These are phyloP conservation scores for Kluyveromyces nonfermentans DNA, from an alignment of 805 yeast genomes.

Conservation along the genomic window DNA sequence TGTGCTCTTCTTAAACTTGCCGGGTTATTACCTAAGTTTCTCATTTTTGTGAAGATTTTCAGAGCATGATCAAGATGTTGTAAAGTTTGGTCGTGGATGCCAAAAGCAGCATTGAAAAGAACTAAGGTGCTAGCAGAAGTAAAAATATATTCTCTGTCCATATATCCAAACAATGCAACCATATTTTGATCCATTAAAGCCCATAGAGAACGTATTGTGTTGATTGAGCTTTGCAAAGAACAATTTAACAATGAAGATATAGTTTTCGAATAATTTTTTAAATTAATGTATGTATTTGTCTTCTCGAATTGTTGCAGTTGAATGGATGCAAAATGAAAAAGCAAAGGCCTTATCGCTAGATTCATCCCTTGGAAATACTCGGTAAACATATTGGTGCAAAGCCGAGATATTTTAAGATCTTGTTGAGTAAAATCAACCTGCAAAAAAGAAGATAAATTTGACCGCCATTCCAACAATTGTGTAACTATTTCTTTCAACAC, in stretches of 20 bases:
- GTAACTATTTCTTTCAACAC: conserved; percentile 62
- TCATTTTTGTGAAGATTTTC: conserved; percentile 61
- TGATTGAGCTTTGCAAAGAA: conserved; percentile 72
- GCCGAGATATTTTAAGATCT: conserved; percentile 47
- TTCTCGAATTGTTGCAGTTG: conserved; percentile 44
- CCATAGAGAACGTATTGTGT: conserved; percentile 67
- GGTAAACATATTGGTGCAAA: conserved; percentile 66
- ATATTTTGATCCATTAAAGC: conserved; percentile 63
- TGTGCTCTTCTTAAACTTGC: conserved; percentile 71
- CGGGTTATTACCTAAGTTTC: conserved; percentile 69
- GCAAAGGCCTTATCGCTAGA: conserved; percentile 64
- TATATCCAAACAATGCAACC: conserved; percentile 81
- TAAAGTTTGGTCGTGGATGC: conserved; percentile 67
- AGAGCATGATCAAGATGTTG: conserved; percentile 68
- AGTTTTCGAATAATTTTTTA: conserved; percentile 58
- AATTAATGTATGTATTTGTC: conserved; percentile 47
- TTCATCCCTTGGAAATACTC: conserved; percentile 80
- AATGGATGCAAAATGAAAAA: conserved; percentile 66
- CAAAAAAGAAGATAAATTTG: conserved; percentile 51
- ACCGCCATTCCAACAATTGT: conserved; percentile 59
- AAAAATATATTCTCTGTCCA: conserved; percentile 76
- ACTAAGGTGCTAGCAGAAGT: conserved; percentile 68
- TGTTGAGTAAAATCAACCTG: conserved; percentile 51
- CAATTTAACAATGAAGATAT: conserved; percentile 63
- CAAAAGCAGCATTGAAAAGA: conserved; percentile 69